phyloP scores from a whole-genome alignment of 768 basidiomycete species.

The Auriscalpium microsporum region DNA sequence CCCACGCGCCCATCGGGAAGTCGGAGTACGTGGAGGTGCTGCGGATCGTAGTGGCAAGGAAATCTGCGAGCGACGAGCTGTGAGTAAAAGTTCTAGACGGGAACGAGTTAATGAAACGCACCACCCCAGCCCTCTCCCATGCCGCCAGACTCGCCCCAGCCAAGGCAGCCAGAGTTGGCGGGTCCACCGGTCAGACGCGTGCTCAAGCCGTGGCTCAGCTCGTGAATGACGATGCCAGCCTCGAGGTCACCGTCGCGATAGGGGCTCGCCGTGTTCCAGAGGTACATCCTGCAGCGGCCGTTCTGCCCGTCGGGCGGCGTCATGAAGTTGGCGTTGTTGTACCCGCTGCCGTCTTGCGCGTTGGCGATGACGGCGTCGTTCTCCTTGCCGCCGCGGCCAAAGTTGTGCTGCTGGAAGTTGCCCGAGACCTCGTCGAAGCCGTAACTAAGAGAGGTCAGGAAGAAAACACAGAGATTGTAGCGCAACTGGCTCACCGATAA shows the following conservation, averaged over 20 bases:
- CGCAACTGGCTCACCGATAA: conserved; percentile 42
- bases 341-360: conserved; percentile 92
- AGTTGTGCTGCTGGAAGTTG: conserved; percentile 99
- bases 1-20: conserved; percentile 94
- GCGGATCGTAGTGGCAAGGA: conserved; percentile 81
- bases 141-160: conserved; percentile 92
- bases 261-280: conserved; percentile 87
- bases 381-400: conserved; percentile 80
- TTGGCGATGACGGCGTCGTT: conserved; percentile 89
- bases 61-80: conserved; percentile 36
- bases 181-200: conserved; percentile 95
- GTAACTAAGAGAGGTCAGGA: conserved; percentile 39
- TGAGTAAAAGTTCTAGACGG: background rate
- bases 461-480: background rate
- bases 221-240: conserved; percentile 94
- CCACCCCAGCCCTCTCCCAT: conserved; percentile 99
- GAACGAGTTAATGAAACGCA: conserved; percentile 16
- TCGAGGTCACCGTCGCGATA: conserved; percentile 95
- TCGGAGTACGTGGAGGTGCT: conserved; percentile 67
- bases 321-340: conserved; percentile 90
- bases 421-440: conserved; percentile 89
- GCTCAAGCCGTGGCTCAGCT: conserved; percentile 80
- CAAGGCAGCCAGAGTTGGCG: conserved; percentile 84
- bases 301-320: conserved; percentile 78
- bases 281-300: conserved; percentile 92